phyloP scores from a whole-genome alignment of 257 asterid species.

The Solanum virginianum region DNA sequence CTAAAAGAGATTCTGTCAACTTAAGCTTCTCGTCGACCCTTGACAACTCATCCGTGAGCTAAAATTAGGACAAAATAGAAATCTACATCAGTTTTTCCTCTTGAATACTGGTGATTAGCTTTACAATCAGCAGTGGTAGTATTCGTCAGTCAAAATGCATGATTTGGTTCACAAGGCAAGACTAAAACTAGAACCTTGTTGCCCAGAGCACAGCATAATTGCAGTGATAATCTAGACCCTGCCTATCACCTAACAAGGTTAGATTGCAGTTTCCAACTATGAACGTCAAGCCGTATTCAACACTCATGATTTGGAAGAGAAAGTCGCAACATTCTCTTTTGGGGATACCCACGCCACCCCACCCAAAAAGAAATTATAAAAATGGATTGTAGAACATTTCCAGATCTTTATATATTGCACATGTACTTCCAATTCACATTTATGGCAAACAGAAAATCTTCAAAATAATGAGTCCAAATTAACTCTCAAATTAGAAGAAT shows the following conservation, averaged over 20 bases:
- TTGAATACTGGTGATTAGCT: neutral
- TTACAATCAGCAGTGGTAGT: neutral
- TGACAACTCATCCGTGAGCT: conserved; percentile 84
- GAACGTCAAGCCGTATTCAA: neutral
- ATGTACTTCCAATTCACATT: neutral
- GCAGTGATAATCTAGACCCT: neutral
- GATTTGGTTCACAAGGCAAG: neutral
- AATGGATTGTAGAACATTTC: neutral
- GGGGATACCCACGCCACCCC: neutral
- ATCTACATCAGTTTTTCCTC: neutral
- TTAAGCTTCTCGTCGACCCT: conserved; percentile 85
- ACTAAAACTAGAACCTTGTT: neutral
- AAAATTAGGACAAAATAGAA: neutral
- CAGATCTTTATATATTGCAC: neutral
- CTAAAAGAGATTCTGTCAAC: conserved; percentile 71
- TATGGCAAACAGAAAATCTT: neutral
- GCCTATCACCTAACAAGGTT: neutral
- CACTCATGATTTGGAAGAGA: neutral
- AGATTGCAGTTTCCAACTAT: neutral
- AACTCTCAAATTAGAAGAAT: neutral
- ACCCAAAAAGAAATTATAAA: neutral
- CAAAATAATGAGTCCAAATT: neutral
- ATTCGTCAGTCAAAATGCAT: neutral
- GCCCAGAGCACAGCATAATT: neutral
- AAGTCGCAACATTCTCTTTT: neutral